phyloP scores from a whole-genome alignment of 441 rosid species.

The Rhodomyrtus psidioides region DNA sequence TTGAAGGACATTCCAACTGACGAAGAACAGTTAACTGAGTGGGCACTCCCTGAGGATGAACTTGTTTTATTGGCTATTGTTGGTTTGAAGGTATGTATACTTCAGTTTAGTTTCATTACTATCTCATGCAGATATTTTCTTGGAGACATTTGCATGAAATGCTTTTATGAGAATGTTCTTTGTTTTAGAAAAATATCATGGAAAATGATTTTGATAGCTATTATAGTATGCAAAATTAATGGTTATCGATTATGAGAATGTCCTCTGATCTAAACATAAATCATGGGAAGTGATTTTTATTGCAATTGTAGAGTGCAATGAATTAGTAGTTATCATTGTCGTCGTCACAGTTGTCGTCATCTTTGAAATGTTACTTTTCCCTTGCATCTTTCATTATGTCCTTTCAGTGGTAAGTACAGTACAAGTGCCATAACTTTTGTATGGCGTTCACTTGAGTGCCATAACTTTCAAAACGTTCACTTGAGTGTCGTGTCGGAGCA shows the following conservation, averaged over 20 bases:
- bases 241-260: not conserved
- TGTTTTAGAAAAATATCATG: not conserved
- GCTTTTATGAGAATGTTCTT: not conserved
- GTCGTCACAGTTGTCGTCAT: not conserved
- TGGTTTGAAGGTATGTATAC: conserved; percentile 67
- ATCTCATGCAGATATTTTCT: not conserved
- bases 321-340: not conserved
- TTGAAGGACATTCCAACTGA: conserved; percentile 54
- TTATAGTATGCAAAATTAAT: not conserved
- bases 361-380: not conserved
- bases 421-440: too few species aligned
- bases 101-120: not conserved
- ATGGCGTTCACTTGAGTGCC: too few species aligned
- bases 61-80: conserved; percentile 82
- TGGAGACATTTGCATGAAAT: not conserved
- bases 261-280: not conserved
- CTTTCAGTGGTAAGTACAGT: too few species aligned
- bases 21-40: conserved; percentile 54
- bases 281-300: not conserved
- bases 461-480: too few species aligned
- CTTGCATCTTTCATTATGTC: not conserved
- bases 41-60: conserved; percentile 83
- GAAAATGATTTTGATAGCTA: not conserved
- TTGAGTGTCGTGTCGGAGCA: too few species aligned
- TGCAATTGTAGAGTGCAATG: not conserved